Conservation (phyloP, 345 rosid species). For the Eucalyptus decipiens region DNA sequence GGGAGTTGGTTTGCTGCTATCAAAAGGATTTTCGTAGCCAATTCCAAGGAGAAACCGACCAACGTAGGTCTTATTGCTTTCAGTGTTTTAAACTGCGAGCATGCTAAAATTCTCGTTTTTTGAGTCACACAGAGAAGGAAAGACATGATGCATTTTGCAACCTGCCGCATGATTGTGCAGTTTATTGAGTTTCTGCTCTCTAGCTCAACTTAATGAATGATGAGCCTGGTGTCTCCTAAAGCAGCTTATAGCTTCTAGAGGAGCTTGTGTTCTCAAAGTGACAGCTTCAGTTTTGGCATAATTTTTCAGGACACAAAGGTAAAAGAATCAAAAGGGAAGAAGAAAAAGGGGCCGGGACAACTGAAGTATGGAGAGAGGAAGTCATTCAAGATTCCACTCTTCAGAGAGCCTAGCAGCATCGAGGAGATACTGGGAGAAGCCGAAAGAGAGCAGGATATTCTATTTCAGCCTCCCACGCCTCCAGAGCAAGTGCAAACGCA, state of each 20-base stretch:
- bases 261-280: neutral
- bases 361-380: constrained; percentile 55
- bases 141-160: neutral
- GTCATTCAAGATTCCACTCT: constrained; percentile 63
- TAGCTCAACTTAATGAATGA: neutral
- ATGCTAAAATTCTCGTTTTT: neutral
- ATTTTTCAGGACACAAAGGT: neutral
- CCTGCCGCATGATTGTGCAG: neutral
- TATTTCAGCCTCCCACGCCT: constrained; percentile 66
- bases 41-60: constrained; percentile 58
- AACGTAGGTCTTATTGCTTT: constrained; percentile 24
- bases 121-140: neutral
- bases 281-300: neutral
- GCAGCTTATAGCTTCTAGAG: neutral
- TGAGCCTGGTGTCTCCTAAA: neutral
- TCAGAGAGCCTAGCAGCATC: constrained; percentile 83
- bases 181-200: neutral
- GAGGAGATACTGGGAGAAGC: constrained; percentile 92
- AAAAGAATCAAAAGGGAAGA: neutral
- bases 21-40: constrained; percentile 62
- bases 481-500: constrained; percentile 24
- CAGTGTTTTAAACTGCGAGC: neutral
- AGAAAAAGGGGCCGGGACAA: constrained; percentile 35
- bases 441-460: constrained; percentile 67
- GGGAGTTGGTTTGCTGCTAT: constrained; percentile 94